Evolutionary conservation across 768 basidiomycete genomes (phyloP), one percentile per base, ranked within the genome.

Genomic region (Macrocybe gigantea): DNA sequence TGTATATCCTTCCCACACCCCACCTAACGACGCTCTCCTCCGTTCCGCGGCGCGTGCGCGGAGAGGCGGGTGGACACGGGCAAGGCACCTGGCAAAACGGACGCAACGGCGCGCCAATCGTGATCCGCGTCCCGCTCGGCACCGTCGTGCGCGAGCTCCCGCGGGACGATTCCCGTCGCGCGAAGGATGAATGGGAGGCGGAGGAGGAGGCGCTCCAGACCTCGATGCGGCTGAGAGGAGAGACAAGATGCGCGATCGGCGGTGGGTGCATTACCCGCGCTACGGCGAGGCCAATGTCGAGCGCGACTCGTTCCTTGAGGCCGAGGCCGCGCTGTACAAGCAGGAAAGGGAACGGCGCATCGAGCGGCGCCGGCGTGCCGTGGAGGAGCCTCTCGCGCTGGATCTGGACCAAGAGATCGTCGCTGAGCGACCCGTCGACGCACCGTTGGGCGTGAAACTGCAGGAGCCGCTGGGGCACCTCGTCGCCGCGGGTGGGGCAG

Each of bases 11-110:
- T 33, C 89, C 95, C 0, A 85, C 87, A 0, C 74, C 85, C 0
- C 74, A 81, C 33, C 69, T 97, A 13, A 88, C 89, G 0, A 87
- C 87, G 0, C 82, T 98, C 14, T 76, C 85, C 5, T 75, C 82
- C 0, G 74, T 97, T 0, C 70, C 83, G 0, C 80, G 79, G 48
- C 82, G 84, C 35, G 68, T 90, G 32, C 75, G 77, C 7, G 95
- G 79, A 0, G 72, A 75, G 3, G 65, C 79, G 10, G 95, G 93
- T 5, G 69, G 64, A 0, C 68, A 85, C 49, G 95, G 95, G 11
- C 78, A 81, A 50, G 95, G 95, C 0, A 83, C 85, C 1, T 94
- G 88, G 87, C 82, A 81, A 60, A 89, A 91, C 58, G 95, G 95
- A 3, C 79, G 77, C 53, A 75, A 77, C 47, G 91, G 83, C 0